Conservation (phyloP, 2,329 filamentous ascomycete genomes). For the Hymenoscyphus infarciens region DNA sequence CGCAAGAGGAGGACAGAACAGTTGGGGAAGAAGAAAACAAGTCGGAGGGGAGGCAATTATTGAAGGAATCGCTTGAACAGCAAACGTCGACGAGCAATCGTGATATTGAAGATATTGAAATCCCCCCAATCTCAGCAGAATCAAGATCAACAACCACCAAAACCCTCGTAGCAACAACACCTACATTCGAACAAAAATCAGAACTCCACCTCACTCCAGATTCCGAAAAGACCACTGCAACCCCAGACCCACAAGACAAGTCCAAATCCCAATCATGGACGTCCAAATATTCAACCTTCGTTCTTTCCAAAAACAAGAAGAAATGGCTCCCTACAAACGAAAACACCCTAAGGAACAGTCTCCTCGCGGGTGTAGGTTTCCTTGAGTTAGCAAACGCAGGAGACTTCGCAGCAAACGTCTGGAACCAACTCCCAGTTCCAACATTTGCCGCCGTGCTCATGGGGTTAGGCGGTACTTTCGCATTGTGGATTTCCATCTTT, state of each 20-base stretch:
- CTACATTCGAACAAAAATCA: too few relatives aligned
- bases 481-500: conserved; percentile 43
- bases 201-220: background rate
- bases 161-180: background rate
- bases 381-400: conserved; percentile 54
- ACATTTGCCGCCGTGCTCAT: conserved; percentile 47
- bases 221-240: background rate
- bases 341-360: conserved; percentile 27
- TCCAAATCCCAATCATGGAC: background rate
- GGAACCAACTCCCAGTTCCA: conserved; percentile 50
- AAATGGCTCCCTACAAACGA: background rate
- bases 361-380: conserved; percentile 44
- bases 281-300: background rate
- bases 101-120: too few relatives aligned
- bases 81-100: too few relatives aligned
- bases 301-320: conserved; percentile 1
- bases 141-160: background rate
- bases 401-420: conserved; percentile 56
- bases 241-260: background rate
- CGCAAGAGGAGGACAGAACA: background rate
- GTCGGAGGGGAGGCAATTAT: background rate
- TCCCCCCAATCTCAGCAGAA: too few relatives aligned
- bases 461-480: conserved; percentile 48
- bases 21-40: background rate
- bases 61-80: too few relatives aligned